Evolutionary conservation across 768 basidiomycete genomes (phyloP), one percentile per base, ranked within the genome.

Genomic region (Cystobasidium tubakii): DNA sequence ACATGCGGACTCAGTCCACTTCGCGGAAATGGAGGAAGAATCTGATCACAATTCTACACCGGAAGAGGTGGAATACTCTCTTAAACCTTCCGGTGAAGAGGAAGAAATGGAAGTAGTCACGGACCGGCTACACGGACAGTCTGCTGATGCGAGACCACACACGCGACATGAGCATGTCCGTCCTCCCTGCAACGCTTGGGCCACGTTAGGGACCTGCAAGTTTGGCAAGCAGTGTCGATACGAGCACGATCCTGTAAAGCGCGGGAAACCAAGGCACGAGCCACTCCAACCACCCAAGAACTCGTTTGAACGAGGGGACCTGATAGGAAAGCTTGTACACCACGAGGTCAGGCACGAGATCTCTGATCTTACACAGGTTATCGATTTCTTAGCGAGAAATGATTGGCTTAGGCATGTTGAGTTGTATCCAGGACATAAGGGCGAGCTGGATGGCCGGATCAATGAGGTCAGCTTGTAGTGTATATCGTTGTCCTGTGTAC

Each of bases 371-470:
- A 21, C n/a, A 1, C 73, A 74, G 39, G 73, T 66, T 31, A 66
- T 66, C 65, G 73, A 74, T 54, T 74, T 74, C 33, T 43, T 74
- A 19, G 73, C 66, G 7, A 34, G 73, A n/a, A 74, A 74, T 33
- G 27, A 33, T 17, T 74, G 63, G 64, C 66, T 74, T 7, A 36
- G 46, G 33, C 21, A 69, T 33, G 73, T 74, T 7, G 73, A 74
- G 54, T 23, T 74, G 69, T 66, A 74, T 42, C 73, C 73, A n/a
- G 73, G 73, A 3, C 64, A 74, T 31, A 66, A 65, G 42, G 66
- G 42, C 17, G 73, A 74, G 70, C 25, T 57, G n/a, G 69, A 71
- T 21, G 55, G 39, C 1, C 23, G 54, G 6, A 71, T 71, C 29
- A 71, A 39, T n/a, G 69, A 34, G n/a, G 54, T 71, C 15, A 36